Evolutionary conservation across 1,284 basidiomycete species (phyloP).

Genomic region (Marasmius sp.): DNA sequence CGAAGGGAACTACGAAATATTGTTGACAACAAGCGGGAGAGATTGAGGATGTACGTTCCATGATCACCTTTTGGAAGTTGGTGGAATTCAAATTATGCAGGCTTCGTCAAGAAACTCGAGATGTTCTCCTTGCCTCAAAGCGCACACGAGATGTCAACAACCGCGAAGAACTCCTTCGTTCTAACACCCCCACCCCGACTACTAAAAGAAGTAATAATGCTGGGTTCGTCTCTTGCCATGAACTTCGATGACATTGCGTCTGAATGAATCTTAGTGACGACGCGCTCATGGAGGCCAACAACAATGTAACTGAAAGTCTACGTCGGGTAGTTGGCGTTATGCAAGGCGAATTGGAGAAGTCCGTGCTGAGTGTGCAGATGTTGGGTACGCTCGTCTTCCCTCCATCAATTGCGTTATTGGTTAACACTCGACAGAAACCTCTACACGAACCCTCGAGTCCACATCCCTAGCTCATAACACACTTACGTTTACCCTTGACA

Average conservation of each 20-base stretch:
- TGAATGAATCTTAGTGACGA: slow-evolving; percentile 60
- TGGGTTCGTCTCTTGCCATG: slow-evolving; percentile 39
- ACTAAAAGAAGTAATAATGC: slow-evolving; percentile 48
- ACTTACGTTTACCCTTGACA: slow-evolving; percentile 71
- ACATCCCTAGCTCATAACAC: slow-evolving; percentile 80
- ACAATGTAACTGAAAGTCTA: slow-evolving; percentile 85
- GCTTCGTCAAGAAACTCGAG: slow-evolving; percentile 59
- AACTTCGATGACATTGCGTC: neutral
- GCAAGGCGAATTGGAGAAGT: slow-evolving; percentile 88
- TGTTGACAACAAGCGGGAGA: slow-evolving; percentile 47
- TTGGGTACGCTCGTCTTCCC: slow-evolving; percentile 57
- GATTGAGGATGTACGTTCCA: slow-evolving; percentile 49
- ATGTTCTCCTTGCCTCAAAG: slow-evolving; percentile 70
- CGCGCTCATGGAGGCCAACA: slow-evolving; percentile 81
- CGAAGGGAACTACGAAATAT: slow-evolving; percentile 49
- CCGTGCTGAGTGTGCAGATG: slow-evolving; percentile 82
- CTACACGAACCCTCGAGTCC: slow-evolving; percentile 72
- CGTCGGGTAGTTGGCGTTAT: slow-evolving; percentile 82
- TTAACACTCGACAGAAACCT: slow-evolving; percentile 59
- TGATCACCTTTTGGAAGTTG: slow-evolving; percentile 44
- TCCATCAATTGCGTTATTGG: neutral
- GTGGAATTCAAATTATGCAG: slow-evolving; percentile 48
- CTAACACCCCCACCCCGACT: slow-evolving; percentile 44
- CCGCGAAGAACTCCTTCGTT: slow-evolving; percentile 64
- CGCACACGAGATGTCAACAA: slow-evolving; percentile 65